Conservation (phyloP, 352 stramenopile genomes). For the Poterioochromonas sp. region DNA sequence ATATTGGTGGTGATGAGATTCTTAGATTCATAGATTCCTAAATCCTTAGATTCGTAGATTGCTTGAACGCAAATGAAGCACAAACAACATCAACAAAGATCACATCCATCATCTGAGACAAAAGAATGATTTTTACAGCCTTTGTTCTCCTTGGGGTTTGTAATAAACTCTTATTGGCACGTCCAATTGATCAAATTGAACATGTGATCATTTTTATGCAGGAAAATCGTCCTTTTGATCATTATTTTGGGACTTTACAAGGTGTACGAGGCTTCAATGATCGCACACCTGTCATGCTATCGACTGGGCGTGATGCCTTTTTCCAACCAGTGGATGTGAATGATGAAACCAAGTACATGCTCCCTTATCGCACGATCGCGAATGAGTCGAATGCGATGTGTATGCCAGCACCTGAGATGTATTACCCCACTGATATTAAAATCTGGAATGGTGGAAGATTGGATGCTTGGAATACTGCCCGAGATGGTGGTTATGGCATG, state of each 20-base stretch:
- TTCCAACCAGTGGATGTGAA: slow-evolving; percentile 25
- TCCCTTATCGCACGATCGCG: slow-evolving; percentile 22
- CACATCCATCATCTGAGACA: too few relatives aligned
- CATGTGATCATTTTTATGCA: slow-evolving; percentile 43
- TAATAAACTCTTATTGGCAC: too few relatives aligned
- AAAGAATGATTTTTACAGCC: too few relatives aligned
- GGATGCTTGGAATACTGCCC: slow-evolving; percentile 35
- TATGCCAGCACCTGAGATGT: slow-evolving; percentile 37
- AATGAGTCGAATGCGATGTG: slow-evolving; percentile 31
- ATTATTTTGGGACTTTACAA: slow-evolving; percentile 39
- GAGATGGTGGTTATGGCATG: slow-evolving; percentile 33
- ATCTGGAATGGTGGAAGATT: slow-evolving; percentile 35
- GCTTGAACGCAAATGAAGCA: too few relatives aligned
- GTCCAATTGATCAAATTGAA: slow-evolving; percentile 6
- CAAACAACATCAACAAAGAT: too few relatives aligned
- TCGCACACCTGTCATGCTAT: slow-evolving; percentile 7
- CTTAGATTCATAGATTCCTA: too few relatives aligned
- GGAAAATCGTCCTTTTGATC: slow-evolving; percentile 46
- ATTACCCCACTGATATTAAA: slow-evolving; percentile 37
- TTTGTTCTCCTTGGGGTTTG: too few relatives aligned
- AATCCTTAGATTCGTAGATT: too few relatives aligned
- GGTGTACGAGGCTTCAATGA: slow-evolving; percentile 37
- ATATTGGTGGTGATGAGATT: too few relatives aligned
- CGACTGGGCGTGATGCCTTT: slow-evolving; percentile 29
- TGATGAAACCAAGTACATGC: slow-evolving; percentile 33